Percentiles rank a stretch among this genome's conserved stretches.
Evolutionary conservation across 2,329 filamentous ascomycete species (phyloP).

Genomic region (Verticillium nubilum): DNA sequence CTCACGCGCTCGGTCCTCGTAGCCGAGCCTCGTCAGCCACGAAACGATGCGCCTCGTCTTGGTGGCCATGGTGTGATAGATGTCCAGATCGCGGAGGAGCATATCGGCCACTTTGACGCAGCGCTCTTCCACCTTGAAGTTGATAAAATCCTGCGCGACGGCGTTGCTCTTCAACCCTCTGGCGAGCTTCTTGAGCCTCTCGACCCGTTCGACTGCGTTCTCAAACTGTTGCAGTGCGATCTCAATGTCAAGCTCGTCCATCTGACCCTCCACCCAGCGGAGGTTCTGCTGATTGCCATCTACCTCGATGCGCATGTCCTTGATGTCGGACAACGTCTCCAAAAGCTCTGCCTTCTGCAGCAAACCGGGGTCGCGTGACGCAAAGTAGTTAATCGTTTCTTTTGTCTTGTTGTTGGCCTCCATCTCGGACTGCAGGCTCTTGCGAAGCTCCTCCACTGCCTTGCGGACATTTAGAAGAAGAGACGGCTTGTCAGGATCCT

Average conservation of each 20-base stretch:
- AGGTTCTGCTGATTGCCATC: slow-evolving; percentile 96
- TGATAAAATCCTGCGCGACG: slow-evolving; percentile 87
- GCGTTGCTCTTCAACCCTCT: slow-evolving; percentile 78
- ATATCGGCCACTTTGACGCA: slow-evolving; percentile 71
- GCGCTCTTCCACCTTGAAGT: slow-evolving; percentile 82
- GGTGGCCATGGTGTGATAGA: slow-evolving; percentile 69
- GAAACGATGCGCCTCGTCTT: slow-evolving; percentile 76
- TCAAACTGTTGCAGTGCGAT: slow-evolving; percentile 90
- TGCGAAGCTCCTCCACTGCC: slow-evolving; percentile 85
- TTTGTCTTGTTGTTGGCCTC: slow-evolving; percentile 80
- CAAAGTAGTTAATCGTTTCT: slow-evolving; percentile 82
- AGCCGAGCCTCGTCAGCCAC: slow-evolving; percentile 83
- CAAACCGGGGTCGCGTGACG: slow-evolving; percentile 69
- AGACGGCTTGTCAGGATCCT: slow-evolving; percentile 71
- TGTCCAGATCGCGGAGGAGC: slow-evolving; percentile 70
- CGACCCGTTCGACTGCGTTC: slow-evolving; percentile 74
- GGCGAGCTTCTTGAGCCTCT: slow-evolving; percentile 76
- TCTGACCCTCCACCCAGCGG: slow-evolving; percentile 89
- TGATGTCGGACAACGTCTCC: slow-evolving; percentile 70
- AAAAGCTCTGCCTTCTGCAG: slow-evolving; percentile 76
- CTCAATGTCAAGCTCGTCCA: slow-evolving; percentile 94
- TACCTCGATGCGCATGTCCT: slow-evolving; percentile 89
- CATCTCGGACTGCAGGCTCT: slow-evolving; percentile 77
- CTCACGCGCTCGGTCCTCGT: slow-evolving; percentile 83
- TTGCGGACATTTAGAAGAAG: slow-evolving; percentile 88